These are phyloP conservation scores for Cucurbitaria berberidis DNA, from an alignment of 2,329 filamentous ascomycete species.

Conservation along the genomic window DNA sequence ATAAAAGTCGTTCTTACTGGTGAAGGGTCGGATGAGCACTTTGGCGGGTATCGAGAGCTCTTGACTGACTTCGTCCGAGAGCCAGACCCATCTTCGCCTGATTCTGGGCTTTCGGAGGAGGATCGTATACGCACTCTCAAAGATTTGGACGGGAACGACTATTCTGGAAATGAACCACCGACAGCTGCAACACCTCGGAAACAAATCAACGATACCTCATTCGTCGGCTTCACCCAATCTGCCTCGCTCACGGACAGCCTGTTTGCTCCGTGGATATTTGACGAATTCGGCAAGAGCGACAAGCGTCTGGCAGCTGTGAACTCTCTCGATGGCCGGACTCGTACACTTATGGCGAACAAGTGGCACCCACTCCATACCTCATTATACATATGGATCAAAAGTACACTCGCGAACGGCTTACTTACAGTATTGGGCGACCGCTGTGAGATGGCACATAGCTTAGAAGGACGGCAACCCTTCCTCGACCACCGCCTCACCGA, in stretches of 20 bases:
- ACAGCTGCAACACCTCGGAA: conserved; percentile 17
- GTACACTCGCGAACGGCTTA: conserved; percentile 39
- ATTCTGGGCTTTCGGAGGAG: conserved; percentile 14
- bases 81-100: conserved; percentile 46
- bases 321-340: conserved; percentile 33
- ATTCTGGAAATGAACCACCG: conserved; percentile 17
- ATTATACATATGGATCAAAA: conserved; percentile 33
- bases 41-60: conserved; percentile 59
- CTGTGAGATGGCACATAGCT: conserved; percentile 53
- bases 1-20: conserved; percentile 62
- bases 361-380: conserved; percentile 37
- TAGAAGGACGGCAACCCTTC: conserved; percentile 52
- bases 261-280: conserved; percentile 13
- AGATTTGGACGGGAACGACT: conserved; percentile 10
- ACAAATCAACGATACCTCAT: conserved; percentile 24
- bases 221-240: conserved; percentile 19
- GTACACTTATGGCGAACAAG: conserved; percentile 25
- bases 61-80: conserved; percentile 58
- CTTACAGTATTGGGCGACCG: conserved; percentile 54
- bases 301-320: conserved; percentile 19
- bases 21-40: conserved; percentile 62
- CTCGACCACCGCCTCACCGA: conserved; percentile 50
- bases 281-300: conserved; percentile 19
- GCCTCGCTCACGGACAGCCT: conserved; percentile 12
- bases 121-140: conserved; percentile 15